These are phyloP conservation scores for Salvia hispanica DNA, from an alignment of 257 asterid genomes.

Conservation along the genomic window DNA sequence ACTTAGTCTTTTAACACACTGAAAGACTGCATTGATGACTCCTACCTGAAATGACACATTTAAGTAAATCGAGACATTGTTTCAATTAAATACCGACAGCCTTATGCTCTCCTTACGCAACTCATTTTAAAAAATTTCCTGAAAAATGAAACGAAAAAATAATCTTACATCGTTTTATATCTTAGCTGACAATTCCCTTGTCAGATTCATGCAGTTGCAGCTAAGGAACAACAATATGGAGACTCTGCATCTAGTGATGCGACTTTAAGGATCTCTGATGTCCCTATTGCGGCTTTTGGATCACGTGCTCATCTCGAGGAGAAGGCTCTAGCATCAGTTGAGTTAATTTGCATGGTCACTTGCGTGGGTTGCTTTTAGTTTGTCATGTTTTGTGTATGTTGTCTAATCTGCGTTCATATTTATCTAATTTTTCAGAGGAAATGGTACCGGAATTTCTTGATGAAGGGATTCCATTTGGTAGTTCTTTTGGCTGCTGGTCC, in stretches of 20 bases:
- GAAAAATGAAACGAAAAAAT: constrained; percentile 6
- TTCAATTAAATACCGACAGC: not conserved
- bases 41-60: constrained; percentile 1
- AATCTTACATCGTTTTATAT: constrained; percentile 7
- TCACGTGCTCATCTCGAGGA: constrained; percentile 99
- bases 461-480: constrained; percentile 96
- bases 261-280: constrained; percentile 61
- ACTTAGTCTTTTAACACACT: not conserved
- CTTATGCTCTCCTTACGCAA: constrained; percentile 3
- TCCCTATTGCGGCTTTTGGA: constrained; percentile 87
- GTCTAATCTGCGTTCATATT: constrained; percentile 25
- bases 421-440: constrained; percentile 70
- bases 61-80: not conserved
- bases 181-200: constrained; percentile 44
- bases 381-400: not conserved
- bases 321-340: constrained; percentile 91
- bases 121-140: not conserved
- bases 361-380: constrained; percentile 27
- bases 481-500: constrained; percentile 96
- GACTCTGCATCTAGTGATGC: constrained; percentile 57
- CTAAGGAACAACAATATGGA: constrained; percentile 50
- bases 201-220: constrained; percentile 86
- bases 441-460: constrained; percentile 94
- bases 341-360: constrained; percentile 44
- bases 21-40: constrained; percentile 7